These are phyloP conservation scores for Colletotrichum tropicicola DNA, from an alignment of 2,329 filamentous ascomycete species.

Conservation along the genomic window DNA sequence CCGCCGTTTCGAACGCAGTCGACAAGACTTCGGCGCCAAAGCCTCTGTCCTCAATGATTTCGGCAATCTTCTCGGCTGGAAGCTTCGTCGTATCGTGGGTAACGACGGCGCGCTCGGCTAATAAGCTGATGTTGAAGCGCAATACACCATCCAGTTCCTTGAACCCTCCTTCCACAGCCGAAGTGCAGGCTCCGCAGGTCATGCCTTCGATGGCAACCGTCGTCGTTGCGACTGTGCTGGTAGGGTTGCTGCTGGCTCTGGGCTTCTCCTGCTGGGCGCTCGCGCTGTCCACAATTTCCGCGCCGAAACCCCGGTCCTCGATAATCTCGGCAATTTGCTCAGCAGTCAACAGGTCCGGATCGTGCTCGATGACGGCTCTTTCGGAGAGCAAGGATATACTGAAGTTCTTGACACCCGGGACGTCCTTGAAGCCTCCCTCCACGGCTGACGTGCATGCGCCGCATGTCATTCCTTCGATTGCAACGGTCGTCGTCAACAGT, in stretches of 20 bases:
- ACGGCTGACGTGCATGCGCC: slow-evolving; percentile 89
- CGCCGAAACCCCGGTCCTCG: slow-evolving; percentile 81
- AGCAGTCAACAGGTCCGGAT: slow-evolving; percentile 62
- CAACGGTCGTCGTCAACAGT: slow-evolving; percentile 75
- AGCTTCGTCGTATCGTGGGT: slow-evolving; percentile 81
- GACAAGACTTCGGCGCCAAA: slow-evolving; percentile 89
- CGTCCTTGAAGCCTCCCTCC: slow-evolving; percentile 80
- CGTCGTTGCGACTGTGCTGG: slow-evolving; percentile 69
- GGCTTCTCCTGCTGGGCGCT: slow-evolving; percentile 40
- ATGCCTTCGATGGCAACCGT: slow-evolving; percentile 94
- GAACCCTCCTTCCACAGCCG: slow-evolving; percentile 87
- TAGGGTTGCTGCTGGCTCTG: slow-evolving; percentile 38
- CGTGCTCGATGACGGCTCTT: slow-evolving; percentile 85
- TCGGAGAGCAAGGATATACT: slow-evolving; percentile 87
- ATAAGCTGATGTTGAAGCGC: slow-evolving; percentile 93
- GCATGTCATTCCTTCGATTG: slow-evolving; percentile 90
- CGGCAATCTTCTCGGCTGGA: slow-evolving; percentile 76
- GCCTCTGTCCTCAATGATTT: slow-evolving; percentile 88
- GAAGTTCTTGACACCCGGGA: slow-evolving; percentile 77
- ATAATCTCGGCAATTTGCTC: slow-evolving; percentile 67
- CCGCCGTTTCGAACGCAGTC: slow-evolving; percentile 67
- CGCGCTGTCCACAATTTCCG: slow-evolving; percentile 72
- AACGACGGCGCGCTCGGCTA: slow-evolving; percentile 91
- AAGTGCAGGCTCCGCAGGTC: slow-evolving; percentile 97
- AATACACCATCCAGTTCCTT: slow-evolving; percentile 78